These are phyloP conservation scores for Proliferodiscus dingleyae DNA, from an alignment of 2,329 filamentous ascomycete species.

Conservation along the genomic window DNA sequence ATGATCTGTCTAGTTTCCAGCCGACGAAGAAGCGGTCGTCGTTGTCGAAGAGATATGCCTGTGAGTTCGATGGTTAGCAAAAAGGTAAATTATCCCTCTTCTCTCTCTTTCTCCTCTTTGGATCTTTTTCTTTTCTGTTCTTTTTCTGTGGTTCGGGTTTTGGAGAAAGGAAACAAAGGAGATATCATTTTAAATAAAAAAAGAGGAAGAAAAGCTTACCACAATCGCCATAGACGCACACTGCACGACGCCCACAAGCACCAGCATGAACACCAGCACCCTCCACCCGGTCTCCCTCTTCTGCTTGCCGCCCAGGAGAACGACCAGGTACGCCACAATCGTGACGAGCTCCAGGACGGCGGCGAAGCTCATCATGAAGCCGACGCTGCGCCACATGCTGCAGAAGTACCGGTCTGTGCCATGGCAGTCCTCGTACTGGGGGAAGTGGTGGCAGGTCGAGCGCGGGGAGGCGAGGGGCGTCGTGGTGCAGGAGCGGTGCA, in stretches of 20 bases:
- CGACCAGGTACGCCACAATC: slow-evolving; percentile 72
- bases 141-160: too few species aligned
- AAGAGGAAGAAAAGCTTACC: slow-evolving; percentile 49
- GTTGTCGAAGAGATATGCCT: slow-evolving; percentile 81
- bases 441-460: slow-evolving; percentile 64
- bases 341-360: slow-evolving; percentile 77
- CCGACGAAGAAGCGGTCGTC: slow-evolving; percentile 79
- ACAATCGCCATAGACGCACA: slow-evolving; percentile 76
- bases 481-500: slow-evolving; percentile 76
- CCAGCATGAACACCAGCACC: slow-evolving; percentile 61
- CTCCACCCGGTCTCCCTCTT: slow-evolving; percentile 81
- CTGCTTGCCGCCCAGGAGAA: slow-evolving; percentile 73
- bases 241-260: slow-evolving; percentile 63
- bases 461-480: slow-evolving; percentile 35
- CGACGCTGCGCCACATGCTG: slow-evolving; percentile 83
- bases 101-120: too few species aligned
- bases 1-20: slow-evolving; percentile 76
- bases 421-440: slow-evolving; percentile 59
- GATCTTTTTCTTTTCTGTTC: too few species aligned
- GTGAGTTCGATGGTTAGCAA: slow-evolving; percentile 7
- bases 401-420: slow-evolving; percentile 66
- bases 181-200: too few species aligned
- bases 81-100: slow-evolving; percentile 4
- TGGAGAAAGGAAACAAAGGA: too few species aligned
- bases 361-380: slow-evolving; percentile 81